A percentile compares a stretch with the other conserved stretches of the same genome.
phyloP scores from a whole-genome alignment of 176 grass and related monocot genomes.

The Ensete glaucum region DNA sequence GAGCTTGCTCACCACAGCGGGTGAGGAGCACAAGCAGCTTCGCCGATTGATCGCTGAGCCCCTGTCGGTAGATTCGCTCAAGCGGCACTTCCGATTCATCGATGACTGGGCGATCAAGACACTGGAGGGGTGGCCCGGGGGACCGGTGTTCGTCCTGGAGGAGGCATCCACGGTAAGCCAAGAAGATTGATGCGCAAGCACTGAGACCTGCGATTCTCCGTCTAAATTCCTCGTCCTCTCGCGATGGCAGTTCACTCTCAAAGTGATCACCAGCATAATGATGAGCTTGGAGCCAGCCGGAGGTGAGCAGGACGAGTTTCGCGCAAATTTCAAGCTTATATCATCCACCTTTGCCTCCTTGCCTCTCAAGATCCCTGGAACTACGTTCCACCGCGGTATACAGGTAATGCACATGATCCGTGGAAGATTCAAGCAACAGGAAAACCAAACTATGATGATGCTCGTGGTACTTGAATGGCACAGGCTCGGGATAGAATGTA shows the following conservation, averaged over 20 bases:
- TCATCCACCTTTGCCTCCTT: slow-evolving; percentile 56
- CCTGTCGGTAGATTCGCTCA: slow-evolving; percentile 51
- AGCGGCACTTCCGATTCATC: slow-evolving; percentile 47
- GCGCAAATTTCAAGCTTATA: slow-evolving; percentile 61
- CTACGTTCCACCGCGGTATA: slow-evolving; percentile 48
- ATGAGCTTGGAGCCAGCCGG: slow-evolving; percentile 56
- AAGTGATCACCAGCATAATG: slow-evolving; percentile 67
- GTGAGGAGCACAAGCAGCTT: slow-evolving; percentile 60
- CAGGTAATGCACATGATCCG: slow-evolving; percentile 4
- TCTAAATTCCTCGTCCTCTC: not conserved
- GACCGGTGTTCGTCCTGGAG: slow-evolving; percentile 43
- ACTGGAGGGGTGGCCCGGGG: slow-evolving; percentile 33
- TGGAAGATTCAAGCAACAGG: not conserved
- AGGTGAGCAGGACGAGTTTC: slow-evolving; percentile 45
- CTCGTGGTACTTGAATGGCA: not conserved
- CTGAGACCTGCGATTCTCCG: not conserved
- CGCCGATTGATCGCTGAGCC: slow-evolving; percentile 52
- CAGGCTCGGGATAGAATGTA: slow-evolving; percentile 59
- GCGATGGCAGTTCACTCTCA: slow-evolving; percentile 45
- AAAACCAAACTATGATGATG: too few relatives aligned
- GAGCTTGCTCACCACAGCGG: slow-evolving; percentile 54
- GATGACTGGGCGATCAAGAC: slow-evolving; percentile 36
- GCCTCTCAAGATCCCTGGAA: slow-evolving; percentile 52
- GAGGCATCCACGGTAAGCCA: slow-evolving; percentile 41
- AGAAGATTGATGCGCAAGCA: not conserved